phyloP scores from a whole-genome alignment of 345 rosid genomes.

The Kandelia obovata region DNA sequence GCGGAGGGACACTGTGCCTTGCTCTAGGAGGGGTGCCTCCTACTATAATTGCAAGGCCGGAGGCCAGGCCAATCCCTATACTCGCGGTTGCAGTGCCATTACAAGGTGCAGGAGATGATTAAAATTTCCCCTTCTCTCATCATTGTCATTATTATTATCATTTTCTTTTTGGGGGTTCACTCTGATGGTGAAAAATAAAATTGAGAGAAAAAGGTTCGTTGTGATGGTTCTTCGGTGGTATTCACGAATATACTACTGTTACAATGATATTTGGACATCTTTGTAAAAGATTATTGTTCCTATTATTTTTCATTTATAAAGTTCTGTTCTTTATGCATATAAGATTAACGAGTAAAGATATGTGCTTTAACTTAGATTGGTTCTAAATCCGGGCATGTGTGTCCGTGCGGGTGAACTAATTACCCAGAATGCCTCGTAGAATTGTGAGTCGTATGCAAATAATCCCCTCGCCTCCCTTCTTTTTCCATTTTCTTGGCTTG shows the following conservation, averaged over 20 bases:
- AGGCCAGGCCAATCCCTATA: slow-evolving; percentile 78
- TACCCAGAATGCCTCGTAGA: too few species aligned
- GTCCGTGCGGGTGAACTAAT: too few species aligned
- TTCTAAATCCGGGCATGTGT: too few species aligned
- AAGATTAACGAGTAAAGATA: too few species aligned
- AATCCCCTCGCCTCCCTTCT: too few species aligned
- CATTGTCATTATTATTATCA: neutral
- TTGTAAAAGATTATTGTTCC: slow-evolving; percentile 15
- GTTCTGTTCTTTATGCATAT: neutral
- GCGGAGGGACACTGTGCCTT: slow-evolving; percentile 83
- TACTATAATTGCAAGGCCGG: slow-evolving; percentile 85
- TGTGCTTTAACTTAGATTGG: too few species aligned
- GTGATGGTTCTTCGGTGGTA: slow-evolving; percentile 11
- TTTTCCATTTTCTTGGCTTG: too few species aligned
- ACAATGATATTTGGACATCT: slow-evolving; percentile 6
- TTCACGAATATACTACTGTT: slow-evolving; percentile 16
- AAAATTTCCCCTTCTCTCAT: slow-evolving; percentile 18
- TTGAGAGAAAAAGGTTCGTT: neutral
- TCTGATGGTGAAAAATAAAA: neutral
- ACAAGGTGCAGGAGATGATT: slow-evolving; percentile 67
- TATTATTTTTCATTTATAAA: neutral
- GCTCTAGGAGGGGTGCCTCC: slow-evolving; percentile 92
- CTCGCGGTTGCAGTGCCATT: slow-evolving; percentile 81
- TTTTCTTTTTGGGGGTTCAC: neutral
- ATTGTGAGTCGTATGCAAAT: too few species aligned